Evolutionary conservation across 2,329 filamentous ascomycete species (phyloP).

Genomic region (Apiospora arundinis): DNA sequence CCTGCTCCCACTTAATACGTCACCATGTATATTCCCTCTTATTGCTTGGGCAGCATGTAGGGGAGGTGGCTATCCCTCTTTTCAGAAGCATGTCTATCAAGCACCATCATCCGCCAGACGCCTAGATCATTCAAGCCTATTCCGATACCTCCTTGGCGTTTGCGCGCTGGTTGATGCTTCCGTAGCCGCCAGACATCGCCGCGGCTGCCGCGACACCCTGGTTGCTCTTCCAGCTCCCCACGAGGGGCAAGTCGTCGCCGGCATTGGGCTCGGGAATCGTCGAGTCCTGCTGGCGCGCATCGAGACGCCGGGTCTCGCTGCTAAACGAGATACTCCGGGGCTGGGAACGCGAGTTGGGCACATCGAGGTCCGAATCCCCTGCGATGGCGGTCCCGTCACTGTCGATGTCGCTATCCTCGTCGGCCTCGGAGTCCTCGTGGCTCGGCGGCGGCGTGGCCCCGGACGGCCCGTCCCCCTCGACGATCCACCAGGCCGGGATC

Average conservation of each 20-base stretch:
- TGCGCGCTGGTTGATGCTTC: neutral
- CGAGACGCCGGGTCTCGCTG: neutral
- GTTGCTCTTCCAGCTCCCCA: conserved; percentile 25
- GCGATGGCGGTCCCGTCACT: conserved; percentile 32
- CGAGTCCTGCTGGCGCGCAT: conserved; percentile 23
- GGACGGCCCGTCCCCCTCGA: conserved; percentile 74
- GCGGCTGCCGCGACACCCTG: neutral
- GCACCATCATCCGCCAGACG: neutral
- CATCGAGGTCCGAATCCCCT: neutral
- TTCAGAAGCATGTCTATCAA: neutral
- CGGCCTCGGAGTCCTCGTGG: conserved; percentile 34
- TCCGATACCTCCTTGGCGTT: neutral
- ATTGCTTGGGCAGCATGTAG: neutral
- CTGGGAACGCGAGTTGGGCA: neutral
- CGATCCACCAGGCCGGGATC: conserved; percentile 75
- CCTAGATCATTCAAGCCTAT: neutral
- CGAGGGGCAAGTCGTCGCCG: conserved; percentile 25
- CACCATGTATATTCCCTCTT: neutral
- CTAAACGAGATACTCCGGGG: conserved; percentile 19
- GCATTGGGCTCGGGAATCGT: conserved; percentile 24
- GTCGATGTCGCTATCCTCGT: conserved; percentile 30
- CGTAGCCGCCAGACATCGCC: neutral
- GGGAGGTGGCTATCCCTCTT: neutral
- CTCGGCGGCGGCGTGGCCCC: conserved; percentile 29
- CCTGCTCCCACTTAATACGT: neutral